Percentiles rank a stretch among this genome's conserved stretches.
Evolutionary conservation across 495 filamentous ascomycete genomes (phyloP).

Genomic region (Collariella sp.): DNA sequence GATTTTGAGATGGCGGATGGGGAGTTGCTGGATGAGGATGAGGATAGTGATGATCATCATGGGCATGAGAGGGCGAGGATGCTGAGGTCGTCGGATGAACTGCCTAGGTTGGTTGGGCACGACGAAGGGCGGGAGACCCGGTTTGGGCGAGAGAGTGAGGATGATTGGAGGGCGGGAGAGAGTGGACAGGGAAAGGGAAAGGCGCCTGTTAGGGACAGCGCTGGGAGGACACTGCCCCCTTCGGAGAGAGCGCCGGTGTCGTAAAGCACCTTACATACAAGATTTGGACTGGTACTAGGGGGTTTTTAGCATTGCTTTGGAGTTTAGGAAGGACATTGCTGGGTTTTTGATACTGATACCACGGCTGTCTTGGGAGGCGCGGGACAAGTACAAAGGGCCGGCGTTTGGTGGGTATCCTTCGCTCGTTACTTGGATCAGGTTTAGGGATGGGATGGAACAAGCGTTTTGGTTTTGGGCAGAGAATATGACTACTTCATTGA

Average conservation of each 20-base stretch:
- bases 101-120: constrained; percentile 23
- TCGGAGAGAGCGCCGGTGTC: constrained; percentile 31
- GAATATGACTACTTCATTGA: too few relatives aligned
- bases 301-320: constrained; percentile 12
- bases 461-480: too few relatives aligned
- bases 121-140: neutral
- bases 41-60: constrained; percentile 21
- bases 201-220: constrained; percentile 30
- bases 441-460: neutral
- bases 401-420: neutral
- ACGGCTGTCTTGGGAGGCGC: constrained; percentile 5
- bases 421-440: neutral
- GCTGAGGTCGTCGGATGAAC: constrained; percentile 23
- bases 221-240: constrained; percentile 32
- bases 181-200: constrained; percentile 37
- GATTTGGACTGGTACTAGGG: neutral
- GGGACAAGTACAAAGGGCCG: neutral
- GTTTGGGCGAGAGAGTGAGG: constrained; percentile 24
- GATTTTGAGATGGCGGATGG: constrained; percentile 65
- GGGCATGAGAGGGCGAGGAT: constrained; percentile 21
- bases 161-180: constrained; percentile 19
- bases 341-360: constrained; percentile 20
- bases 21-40: constrained; percentile 53
- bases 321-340: constrained; percentile 2
- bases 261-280: neutral